Base-by-base conservation (phyloP, 148 eudicot species). In the Cornus controversa region DNA sequence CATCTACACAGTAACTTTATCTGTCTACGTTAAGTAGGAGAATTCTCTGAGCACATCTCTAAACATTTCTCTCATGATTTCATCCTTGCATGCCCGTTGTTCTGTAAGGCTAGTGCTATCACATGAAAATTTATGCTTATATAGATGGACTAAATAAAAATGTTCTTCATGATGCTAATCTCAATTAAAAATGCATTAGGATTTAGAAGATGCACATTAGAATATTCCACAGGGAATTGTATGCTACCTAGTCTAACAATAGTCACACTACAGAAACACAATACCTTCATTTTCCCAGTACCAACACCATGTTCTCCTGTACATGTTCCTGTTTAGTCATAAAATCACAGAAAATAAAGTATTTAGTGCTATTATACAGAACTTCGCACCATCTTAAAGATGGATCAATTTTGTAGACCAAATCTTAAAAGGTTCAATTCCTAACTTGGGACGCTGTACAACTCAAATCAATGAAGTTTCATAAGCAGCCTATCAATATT, bases 271-370 rank as follows among this genome's bases (percentile, higher is more conserved):
- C n/a, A n/a, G n/a, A n/a, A n/a, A n/a, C n/a, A n/a, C 15, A 26
- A 26, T 85, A 95, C 98, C 96, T 96, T 96, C 94, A 96, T 86
- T 85, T 96, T 96, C 28, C 99, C 99, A 13, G 99, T 96, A 70
- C 99, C 99, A 71, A 96, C 98, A 60, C 99, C 99, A 80, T 96
- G 99, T 89, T 96, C 99, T 68, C 99, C 99, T 0, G 99, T 96
- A 75, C 99, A 96, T 29, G 99, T 96, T 81, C 98, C 98, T 94
- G 89, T 24, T 63, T 31, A 70, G 27, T 37, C 50, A 79, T 57
- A 81, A 68, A 60, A 27, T 29, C 24, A 78, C 13, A 34, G 54
- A 67, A 70, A 34, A 23, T 47, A 34, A 83, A 60, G 16, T 64
- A 24, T 4, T 22, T 29, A 5, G 42, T 67, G 70, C 37, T 36